Percentiles rank a stretch among this genome's conserved stretches.
These are phyloP conservation scores for Rubroshorea leprosula DNA, from an alignment of 345 rosid species.

Conservation along the genomic window DNA sequence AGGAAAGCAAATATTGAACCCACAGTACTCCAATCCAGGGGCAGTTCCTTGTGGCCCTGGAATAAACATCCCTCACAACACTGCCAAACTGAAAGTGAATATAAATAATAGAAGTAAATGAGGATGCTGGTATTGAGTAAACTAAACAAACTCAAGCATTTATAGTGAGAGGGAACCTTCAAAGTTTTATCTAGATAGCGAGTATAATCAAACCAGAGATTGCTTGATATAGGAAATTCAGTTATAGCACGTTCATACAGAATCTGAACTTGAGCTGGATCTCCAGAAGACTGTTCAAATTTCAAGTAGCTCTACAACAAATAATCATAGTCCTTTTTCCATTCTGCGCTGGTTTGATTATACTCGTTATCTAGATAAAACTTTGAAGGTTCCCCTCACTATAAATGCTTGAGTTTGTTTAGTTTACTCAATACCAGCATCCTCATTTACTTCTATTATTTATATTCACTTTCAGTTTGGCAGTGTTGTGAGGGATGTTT, in stretches of 20 bases:
- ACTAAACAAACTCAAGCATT: too few species aligned
- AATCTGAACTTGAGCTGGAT: constrained; percentile 78
- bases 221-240: constrained; percentile 72
- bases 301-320: constrained; percentile 68
- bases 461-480: too few species aligned
- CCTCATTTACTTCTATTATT: too few species aligned
- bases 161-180: constrained; percentile 44
- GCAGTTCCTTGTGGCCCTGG: too few species aligned
- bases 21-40: constrained; percentile 90
- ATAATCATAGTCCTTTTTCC: too few species aligned
- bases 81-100: constrained; percentile 50
- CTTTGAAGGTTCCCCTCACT: too few species aligned
- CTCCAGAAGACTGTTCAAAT: constrained; percentile 71
- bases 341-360: too few species aligned
- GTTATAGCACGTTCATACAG: constrained; percentile 82
- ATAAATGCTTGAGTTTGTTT: too few species aligned
- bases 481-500: too few species aligned
- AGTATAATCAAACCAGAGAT: constrained; percentile 82
- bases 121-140: too few species aligned
- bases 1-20: constrained; percentile 67
- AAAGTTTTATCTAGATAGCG: constrained; percentile 72
- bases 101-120: constrained; percentile 1
- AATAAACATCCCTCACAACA: constrained; percentile 56
- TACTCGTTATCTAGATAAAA: too few species aligned
- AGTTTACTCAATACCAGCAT: too few species aligned